Evolutionary conservation across 169 alveolate species (phyloP), one percentile per base, ranked within the genome.

Genomic region (Babesia ovis): DNA sequence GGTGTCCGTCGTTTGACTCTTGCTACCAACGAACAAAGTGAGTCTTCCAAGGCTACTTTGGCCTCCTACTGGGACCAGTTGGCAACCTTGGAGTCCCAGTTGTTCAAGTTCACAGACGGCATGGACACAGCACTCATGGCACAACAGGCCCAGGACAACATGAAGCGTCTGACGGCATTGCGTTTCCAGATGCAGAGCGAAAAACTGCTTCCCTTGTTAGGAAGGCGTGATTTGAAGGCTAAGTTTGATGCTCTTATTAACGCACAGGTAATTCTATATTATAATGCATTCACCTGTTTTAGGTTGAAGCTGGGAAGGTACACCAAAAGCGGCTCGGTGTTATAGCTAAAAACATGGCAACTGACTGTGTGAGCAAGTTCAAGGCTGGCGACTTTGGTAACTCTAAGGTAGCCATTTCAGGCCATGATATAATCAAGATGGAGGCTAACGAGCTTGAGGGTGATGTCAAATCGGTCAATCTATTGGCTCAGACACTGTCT

Each of bases 1-100:
- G 98, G 98, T 23, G 89, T 93, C 39, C 83, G 96, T 25, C 82
- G 98, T 35, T 77, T 94, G 34, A 92, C 89, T 11, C 91, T 94
- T 16, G 95, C 91, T 16, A 91, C 97, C 0, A 92, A 92, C 59
- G 91, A 85, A 41, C 90, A 86, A 53, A 92, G 96, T 50, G 81
- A 77, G 23, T 77, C 55, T 23, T 81, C 94, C 32, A 68, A 54
- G 48, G 66, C 58, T 12, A 41, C 39, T 29, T 25, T 77, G 35
- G 61, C 50, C 25, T 25, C 69, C n/a, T 77, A 54, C 45, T 70
- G 81, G 61, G 64, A 82, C 41, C 84, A 80, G 51, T 83, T 89
- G 56, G 68, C 79, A 41, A 84, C 67, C 14, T 61, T 89, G 37
- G 64, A 76, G 56, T 75, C 57, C 51, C 77, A 77, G 73, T 68